phyloP scores from a whole-genome alignment of 371 early-diverging fungal genomes.

The Mucor lusitanicus region DNA sequence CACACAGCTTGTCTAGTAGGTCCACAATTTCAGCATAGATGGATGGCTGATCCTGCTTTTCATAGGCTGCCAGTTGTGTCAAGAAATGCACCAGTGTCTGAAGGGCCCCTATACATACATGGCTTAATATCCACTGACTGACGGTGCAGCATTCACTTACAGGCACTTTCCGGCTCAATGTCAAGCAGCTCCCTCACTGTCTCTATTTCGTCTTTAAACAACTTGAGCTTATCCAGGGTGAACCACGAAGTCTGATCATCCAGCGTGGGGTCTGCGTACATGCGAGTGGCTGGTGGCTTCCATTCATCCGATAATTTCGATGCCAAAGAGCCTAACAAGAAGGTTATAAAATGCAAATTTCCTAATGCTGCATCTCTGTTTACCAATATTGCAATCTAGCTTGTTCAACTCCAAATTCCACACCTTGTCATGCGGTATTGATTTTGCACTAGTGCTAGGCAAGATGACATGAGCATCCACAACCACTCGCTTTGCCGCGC shows the following conservation, averaged over 20 bases:
- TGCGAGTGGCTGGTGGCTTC: constrained; percentile 10
- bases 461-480: constrained; percentile 17
- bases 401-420: constrained; percentile 5
- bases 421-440: constrained; percentile 2
- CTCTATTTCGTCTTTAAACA: constrained; percentile 64
- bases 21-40: constrained; percentile 54
- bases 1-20: constrained; percentile 52
- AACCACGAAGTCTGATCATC: constrained; percentile 34
- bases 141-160: constrained; percentile 44
- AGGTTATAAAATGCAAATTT: not conserved
- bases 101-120: constrained; percentile 42
- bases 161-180: constrained; percentile 87
- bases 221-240: constrained; percentile 38
- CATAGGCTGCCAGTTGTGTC: constrained; percentile 32
- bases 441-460: constrained; percentile 26
- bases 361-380: not conserved
- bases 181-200: constrained; percentile 80
- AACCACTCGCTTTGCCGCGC: not conserved
- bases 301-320: constrained; percentile 3
- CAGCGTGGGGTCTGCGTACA: constrained; percentile 22
- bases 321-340: not conserved
- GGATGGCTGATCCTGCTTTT: constrained; percentile 10
- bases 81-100: constrained; percentile 53
- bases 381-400: not conserved
- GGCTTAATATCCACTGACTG: not conserved